A percentile compares a stretch with the other conserved stretches of the same genome.
phyloP scores from a whole-genome alignment of 2,329 filamentous ascomycete genomes.

The Lachnellula occidentalis region DNA sequence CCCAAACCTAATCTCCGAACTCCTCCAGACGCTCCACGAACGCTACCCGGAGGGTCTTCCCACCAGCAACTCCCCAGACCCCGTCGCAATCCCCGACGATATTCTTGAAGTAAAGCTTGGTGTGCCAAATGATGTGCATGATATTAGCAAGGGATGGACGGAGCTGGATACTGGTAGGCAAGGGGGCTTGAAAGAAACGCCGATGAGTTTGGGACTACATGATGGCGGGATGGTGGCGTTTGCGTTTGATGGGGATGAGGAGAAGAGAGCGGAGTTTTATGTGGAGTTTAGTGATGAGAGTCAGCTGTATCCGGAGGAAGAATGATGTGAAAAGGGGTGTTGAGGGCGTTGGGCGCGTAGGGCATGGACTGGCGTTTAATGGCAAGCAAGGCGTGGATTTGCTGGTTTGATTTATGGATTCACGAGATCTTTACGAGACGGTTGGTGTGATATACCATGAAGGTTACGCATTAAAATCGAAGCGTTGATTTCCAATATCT shows the following conservation, averaged over 20 bases:
- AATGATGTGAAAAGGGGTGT: not conserved
- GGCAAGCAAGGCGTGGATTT: not conserved
- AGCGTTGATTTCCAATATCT: no score
- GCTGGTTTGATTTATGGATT: no score
- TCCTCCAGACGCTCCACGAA: conserved; percentile 53
- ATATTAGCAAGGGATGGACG: conserved; percentile 45
- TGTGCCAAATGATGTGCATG: conserved; percentile 40
- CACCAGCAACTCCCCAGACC: conserved; percentile 22
- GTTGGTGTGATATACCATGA: no score
- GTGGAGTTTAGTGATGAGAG: conserved; percentile 21
- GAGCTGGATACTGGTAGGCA: conserved; percentile 33
- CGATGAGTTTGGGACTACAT: conserved; percentile 33
- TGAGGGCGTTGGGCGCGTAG: not conserved
- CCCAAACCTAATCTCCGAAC: conserved; percentile 48
- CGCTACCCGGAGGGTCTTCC: conserved; percentile 50
- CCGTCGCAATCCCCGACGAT: conserved; percentile 34
- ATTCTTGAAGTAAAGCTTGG: conserved; percentile 41
- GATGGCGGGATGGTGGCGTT: conserved; percentile 38
- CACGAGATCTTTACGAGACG: no score
- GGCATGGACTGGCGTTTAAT: not conserved
- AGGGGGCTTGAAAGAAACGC: conserved; percentile 31
- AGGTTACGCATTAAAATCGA: no score
- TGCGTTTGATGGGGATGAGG: conserved; percentile 29
- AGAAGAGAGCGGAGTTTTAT: conserved; percentile 15
- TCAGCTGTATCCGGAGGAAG: conserved; percentile 22